Conservation (phyloP, 2,329 filamentous ascomycete genomes). For the Fusarium secorum region DNA sequence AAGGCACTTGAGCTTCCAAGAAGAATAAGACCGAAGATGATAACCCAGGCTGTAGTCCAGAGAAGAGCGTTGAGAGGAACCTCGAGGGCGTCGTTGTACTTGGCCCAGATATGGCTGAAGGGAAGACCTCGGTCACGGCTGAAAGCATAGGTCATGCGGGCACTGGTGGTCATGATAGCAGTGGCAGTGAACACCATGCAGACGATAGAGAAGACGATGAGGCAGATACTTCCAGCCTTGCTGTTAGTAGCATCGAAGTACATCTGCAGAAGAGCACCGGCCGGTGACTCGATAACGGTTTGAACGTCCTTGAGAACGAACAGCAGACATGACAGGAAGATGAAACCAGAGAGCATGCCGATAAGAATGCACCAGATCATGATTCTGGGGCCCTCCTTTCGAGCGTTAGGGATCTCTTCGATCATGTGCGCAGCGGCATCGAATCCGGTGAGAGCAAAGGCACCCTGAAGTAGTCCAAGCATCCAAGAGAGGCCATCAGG, state of each 20-base stretch:
- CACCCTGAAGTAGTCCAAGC: conserved; percentile 61
- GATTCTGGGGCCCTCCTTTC: conserved; percentile 68
- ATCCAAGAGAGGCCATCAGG: conserved; percentile 70
- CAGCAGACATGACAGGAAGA: conserved; percentile 69
- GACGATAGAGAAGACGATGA: conserved; percentile 71
- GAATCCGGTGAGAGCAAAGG: conserved; percentile 58
- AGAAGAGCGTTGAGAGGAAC: conserved; percentile 74
- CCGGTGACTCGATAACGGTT: conserved; percentile 61
- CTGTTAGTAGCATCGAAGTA: conserved; percentile 70
- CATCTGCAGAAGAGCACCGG: conserved; percentile 69
- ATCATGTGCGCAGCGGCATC: conserved; percentile 57
- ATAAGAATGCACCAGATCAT: conserved; percentile 72
- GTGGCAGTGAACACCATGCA: conserved; percentile 72
- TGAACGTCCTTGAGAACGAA: conserved; percentile 69
- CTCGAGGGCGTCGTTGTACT: conserved; percentile 66
- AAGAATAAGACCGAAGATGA: conserved; percentile 75
- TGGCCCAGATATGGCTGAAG: conserved; percentile 65
- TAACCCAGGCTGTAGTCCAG: conserved; percentile 66
- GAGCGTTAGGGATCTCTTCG: conserved; percentile 65
- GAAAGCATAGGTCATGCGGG: conserved; percentile 73
- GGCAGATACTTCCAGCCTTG: conserved; percentile 68
- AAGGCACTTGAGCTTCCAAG: conserved; percentile 72
- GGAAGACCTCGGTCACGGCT: conserved; percentile 73
- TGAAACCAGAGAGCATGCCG: conserved; percentile 65
- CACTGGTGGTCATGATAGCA: conserved; percentile 71